phyloP scores from a whole-genome alignment of 192 early-diverging fungal genomes.

The Umbelopsis ramanniana region DNA sequence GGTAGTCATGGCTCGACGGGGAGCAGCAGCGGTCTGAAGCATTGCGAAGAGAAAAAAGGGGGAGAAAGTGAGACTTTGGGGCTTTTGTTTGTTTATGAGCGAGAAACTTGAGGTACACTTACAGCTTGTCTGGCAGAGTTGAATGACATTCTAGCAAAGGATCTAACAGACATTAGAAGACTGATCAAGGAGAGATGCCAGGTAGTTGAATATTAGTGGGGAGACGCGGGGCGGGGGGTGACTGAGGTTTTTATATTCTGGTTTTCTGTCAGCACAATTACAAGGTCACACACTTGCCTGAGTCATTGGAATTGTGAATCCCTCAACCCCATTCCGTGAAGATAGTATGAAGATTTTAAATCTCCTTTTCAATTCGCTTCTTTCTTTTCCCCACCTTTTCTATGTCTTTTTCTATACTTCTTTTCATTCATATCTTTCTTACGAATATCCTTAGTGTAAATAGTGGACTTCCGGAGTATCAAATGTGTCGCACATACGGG shows the following conservation, averaged over 20 bases:
- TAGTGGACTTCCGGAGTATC: not conserved
- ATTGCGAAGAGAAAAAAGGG: conserved; percentile 2
- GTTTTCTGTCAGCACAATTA: conserved; percentile 21
- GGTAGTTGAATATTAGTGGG: not conserved
- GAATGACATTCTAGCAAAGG: conserved; percentile 19
- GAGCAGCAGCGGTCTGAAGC: conserved; percentile 2
- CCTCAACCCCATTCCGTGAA: not conserved
- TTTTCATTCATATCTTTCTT: not conserved
- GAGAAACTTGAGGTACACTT: not conserved
- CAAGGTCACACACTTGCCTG: conserved; percentile 16
- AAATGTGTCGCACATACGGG: not conserved
- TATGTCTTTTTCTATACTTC: not conserved
- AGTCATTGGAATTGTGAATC: not conserved
- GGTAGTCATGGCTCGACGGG: conserved; percentile 22
- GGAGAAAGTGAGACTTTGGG: not conserved
- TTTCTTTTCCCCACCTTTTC: not conserved
- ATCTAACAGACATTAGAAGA: conserved; percentile 19
- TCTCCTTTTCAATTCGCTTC: conserved; percentile 10
- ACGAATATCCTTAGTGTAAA: not conserved
- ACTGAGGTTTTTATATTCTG: conserved; percentile 12
- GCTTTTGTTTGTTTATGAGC: conserved; percentile 8
- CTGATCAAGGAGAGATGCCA: not conserved
- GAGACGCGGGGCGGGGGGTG: not conserved
- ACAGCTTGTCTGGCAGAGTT: conserved; percentile 22
- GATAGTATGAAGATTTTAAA: not conserved